Conservation (phyloP, 345 rosid species). For the Hirschfeldia incana region DNA sequence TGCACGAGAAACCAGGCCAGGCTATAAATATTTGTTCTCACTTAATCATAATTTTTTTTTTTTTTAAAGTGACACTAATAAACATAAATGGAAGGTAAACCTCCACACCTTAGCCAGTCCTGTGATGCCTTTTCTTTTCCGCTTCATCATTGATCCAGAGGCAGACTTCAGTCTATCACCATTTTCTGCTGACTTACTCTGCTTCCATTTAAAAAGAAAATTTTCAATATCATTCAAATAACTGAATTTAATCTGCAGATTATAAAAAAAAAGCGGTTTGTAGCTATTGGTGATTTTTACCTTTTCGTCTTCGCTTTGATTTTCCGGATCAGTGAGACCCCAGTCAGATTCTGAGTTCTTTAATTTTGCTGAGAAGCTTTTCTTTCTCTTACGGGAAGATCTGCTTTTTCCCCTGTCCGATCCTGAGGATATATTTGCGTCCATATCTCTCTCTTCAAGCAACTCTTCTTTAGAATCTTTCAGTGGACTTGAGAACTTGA, state of each 20-base stretch:
- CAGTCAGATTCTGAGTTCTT: slow-evolving; percentile 49
- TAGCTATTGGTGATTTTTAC: slow-evolving; percentile 42
- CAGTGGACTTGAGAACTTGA: slow-evolving; percentile 47
- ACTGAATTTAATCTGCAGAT: not conserved
- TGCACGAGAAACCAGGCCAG: slow-evolving; percentile 44
- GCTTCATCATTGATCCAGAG: slow-evolving; percentile 61
- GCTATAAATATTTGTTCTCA: slow-evolving; percentile 1
- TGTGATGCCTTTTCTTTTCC: slow-evolving; percentile 67
- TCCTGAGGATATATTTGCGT: slow-evolving; percentile 35
- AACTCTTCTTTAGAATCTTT: slow-evolving; percentile 43
- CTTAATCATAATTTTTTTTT: slow-evolving; percentile 11
- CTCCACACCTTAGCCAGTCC: slow-evolving; percentile 72
- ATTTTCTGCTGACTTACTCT: slow-evolving; percentile 43
- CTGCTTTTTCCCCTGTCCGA: slow-evolving; percentile 45
- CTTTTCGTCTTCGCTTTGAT: slow-evolving; percentile 54
- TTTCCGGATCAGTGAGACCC: slow-evolving; percentile 43
- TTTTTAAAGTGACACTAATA: slow-evolving; percentile 6
- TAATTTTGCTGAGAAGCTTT: slow-evolving; percentile 42
- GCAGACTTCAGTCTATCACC: slow-evolving; percentile 52
- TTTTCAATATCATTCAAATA: slow-evolving; percentile 1
- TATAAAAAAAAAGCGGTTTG: not conserved
- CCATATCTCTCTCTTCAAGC: slow-evolving; percentile 40
- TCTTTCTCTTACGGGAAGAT: slow-evolving; percentile 46
- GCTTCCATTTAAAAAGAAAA: slow-evolving; percentile 39
- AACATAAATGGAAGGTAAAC: slow-evolving; percentile 2